Percentiles rank a stretch among this genome's conserved stretches.
Conservation (phyloP, 2,329 filamentous ascomycete species). For the Pseudogymnoascus sp. region DNA sequence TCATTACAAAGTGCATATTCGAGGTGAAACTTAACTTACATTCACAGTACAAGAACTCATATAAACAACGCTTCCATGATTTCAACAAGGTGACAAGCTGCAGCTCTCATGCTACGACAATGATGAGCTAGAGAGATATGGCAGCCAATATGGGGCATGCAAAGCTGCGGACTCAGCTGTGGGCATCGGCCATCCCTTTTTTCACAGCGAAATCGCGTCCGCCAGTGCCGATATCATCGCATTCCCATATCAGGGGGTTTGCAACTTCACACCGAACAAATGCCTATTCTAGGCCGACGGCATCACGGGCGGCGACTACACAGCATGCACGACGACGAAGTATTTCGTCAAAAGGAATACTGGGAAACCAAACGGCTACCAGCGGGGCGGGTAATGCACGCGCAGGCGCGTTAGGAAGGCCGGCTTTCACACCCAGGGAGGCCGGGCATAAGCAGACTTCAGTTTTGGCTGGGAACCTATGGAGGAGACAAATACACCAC, state of each 20-base stretch:
- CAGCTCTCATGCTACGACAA: not conserved
- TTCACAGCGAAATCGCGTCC: not conserved
- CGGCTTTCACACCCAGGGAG: not conserved
- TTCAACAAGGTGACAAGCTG: constrained; percentile 8
- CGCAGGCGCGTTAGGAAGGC: constrained; percentile 1
- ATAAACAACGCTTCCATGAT: constrained; percentile 2
- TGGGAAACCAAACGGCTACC: not conserved
- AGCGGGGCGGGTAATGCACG: not conserved
- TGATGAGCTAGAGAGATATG: constrained; percentile 4
- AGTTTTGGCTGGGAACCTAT: not conserved
- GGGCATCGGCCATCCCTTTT: constrained; percentile 2
- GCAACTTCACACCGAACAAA: not conserved
- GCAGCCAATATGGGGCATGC: not conserved
- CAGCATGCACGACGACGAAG: not conserved
- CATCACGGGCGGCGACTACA: not conserved
- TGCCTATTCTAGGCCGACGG: not conserved
- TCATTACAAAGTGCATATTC: constrained; percentile 5
- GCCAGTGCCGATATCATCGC: not conserved
- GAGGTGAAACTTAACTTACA: constrained; percentile 1
- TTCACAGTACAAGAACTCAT: not conserved
- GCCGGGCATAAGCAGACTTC: not conserved
- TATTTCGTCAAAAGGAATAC: not conserved
- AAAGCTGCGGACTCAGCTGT: not conserved
- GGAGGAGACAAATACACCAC: not conserved
- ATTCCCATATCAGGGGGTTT: not conserved